Conservation (phyloP, 192 early-diverging fungal species). For the Backusella tuberculispora region DNA sequence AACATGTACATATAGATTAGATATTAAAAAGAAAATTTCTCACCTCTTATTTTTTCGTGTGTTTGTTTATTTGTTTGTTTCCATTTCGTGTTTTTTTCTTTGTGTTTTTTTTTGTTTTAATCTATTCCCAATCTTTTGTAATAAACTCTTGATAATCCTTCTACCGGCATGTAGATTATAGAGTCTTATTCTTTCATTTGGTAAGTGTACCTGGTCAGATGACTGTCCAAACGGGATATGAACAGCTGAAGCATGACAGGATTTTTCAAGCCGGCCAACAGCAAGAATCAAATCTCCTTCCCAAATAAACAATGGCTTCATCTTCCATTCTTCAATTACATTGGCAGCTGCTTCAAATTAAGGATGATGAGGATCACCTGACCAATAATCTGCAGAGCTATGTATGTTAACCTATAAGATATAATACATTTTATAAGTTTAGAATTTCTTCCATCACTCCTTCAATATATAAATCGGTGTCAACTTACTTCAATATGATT, state of each 20-base stretch:
- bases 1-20: conserved; percentile 15
- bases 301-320: conserved; percentile 70
- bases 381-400: conserved; percentile 76
- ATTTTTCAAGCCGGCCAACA: conserved; percentile 69
- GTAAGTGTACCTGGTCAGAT: conserved; percentile 70
- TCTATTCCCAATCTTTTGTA: conserved; percentile 23
- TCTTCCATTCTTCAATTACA: conserved; percentile 65
- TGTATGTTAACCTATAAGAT: conserved; percentile 58
- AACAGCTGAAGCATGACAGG: conserved; percentile 62
- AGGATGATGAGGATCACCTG: conserved; percentile 63
- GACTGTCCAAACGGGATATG: conserved; percentile 77
- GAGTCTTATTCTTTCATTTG: conserved; percentile 69
- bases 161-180: conserved; percentile 65
- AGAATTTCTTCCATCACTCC: neutral
- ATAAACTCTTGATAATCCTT: conserved; percentile 53
- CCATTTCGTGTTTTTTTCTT: neutral
- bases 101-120: neutral
- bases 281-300: conserved; percentile 80
- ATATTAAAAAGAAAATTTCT: conserved; percentile 11
- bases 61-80: neutral
- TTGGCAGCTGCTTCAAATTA: conserved; percentile 69
- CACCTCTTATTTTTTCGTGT: neutral
- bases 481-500: conserved; percentile 48
- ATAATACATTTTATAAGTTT: neutral
- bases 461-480: neutral